These are phyloP conservation scores for Geotrichum siamense DNA, from an alignment of 1,139 yeast genomes.

Conservation along the genomic window DNA sequence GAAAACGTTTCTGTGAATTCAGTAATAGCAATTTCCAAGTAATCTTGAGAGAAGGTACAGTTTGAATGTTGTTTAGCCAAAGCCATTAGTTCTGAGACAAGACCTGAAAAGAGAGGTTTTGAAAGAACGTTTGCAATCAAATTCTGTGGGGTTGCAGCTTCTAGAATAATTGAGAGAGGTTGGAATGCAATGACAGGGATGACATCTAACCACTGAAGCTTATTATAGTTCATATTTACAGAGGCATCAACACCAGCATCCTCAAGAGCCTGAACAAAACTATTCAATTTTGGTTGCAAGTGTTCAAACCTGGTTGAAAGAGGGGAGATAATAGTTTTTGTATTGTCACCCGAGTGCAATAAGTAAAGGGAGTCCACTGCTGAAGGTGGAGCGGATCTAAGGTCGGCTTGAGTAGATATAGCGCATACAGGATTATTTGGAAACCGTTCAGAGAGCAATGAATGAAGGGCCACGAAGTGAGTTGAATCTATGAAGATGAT, in stretches of 20 bases:
- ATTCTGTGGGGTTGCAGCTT: conserved; percentile 53
- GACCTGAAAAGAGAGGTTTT: conserved; percentile 75
- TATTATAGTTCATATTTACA: conserved; percentile 14
- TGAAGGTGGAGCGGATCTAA: conserved; percentile 18
- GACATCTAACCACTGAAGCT: conserved; percentile 77
- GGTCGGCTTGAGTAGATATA: conserved; percentile 21
- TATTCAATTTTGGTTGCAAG: conserved; percentile 2
- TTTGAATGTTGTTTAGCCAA: conserved; percentile 15
- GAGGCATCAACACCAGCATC: conserved; percentile 17
- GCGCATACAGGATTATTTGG: conserved; percentile 27
- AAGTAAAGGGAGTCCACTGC: conserved; percentile 17
- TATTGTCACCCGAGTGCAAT: conserved; percentile 17
- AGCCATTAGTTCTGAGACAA: conserved; percentile 27
- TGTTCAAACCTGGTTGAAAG: conserved; percentile 20
- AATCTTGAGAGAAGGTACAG: conserved; percentile 14
- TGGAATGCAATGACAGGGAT: conserved; percentile 71
- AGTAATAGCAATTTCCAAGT: conserved; percentile 8
- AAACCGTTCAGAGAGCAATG: conserved; percentile 25
- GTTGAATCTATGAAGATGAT: conserved; percentile 30
- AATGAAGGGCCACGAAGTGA: conserved; percentile 30
- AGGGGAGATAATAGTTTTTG: conserved; percentile 18
- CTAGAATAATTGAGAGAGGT: conserved; percentile 67
- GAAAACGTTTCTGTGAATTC: conserved; percentile 7
- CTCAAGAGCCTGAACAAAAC: conserved; percentile 8
- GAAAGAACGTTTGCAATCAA: conserved; percentile 65